Evolutionary conservation across 805 yeast species (phyloP), one percentile per base, ranked within the genome.

Genomic region (Yarrowia phangngaensis): DNA sequence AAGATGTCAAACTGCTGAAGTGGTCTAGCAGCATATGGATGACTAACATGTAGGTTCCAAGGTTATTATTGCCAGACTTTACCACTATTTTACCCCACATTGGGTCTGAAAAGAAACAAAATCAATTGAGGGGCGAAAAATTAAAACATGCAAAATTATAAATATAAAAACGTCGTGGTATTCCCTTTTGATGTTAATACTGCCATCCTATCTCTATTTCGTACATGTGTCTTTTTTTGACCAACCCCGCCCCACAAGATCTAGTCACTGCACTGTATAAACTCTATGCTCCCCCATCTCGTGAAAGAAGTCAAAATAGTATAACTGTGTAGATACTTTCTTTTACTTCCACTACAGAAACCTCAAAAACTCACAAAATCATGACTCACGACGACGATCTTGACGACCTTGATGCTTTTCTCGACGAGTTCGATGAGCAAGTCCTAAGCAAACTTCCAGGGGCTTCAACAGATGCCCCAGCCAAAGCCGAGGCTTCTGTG

Each of bases 341-440:
- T 38, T 26, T 24, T 26, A 15, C 14, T 19, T 20, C 43, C 23
- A 13, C 45, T 32, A 38, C 45, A 38, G 24, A 17, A 4, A n/a
- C 16, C 17, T n/a, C 23, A n/a, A 13, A 8, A 13, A 9, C 19
- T 31, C 4, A 31, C 24, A 32, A 31, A 20, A 31, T 45, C 31
- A 19, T 13, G 15, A 9, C 15, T 29, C 50, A 45, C 40, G 60
- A 58, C 20, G 62, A 58, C 43, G 61, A 58, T 20, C 51, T 58
- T n/a, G 60, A 57, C 32, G 62, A 58, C 48, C 57, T 58, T 26
- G 62, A 58, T 48, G 61, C 86, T 58, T 71, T 86, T 52, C 70
- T 90, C 45, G 95, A 88, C 60, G 96, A 88, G 54, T 84, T 84
- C 61, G 85, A 82, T 31, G 85, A 80, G 53, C 85, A 79, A 51